These are phyloP conservation scores for Stagonosporopsis rhizophila DNA, from an alignment of 2,329 filamentous ascomycete species.

Conservation along the genomic window DNA sequence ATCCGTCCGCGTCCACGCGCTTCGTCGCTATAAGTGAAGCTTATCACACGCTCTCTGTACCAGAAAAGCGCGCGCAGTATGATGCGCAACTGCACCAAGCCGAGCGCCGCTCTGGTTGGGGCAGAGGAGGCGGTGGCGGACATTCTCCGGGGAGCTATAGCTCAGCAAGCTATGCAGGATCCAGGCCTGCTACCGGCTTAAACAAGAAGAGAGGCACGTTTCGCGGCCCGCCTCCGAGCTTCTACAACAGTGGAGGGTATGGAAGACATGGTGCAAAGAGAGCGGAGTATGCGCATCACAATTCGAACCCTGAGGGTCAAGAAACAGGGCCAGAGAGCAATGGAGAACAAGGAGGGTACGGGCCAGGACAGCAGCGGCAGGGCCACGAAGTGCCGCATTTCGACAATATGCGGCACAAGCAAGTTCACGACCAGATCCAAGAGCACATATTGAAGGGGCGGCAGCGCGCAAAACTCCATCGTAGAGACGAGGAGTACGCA, in stretches of 20 bases:
- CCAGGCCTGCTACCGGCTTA: constrained; percentile 80
- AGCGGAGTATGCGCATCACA: constrained; percentile 52
- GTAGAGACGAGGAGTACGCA: constrained; percentile 31
- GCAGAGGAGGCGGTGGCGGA: constrained; percentile 39
- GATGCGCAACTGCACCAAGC: constrained; percentile 70
- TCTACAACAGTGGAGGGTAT: constrained; percentile 84
- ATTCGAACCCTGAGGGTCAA: constrained; percentile 20
- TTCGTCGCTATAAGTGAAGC: constrained; percentile 87
- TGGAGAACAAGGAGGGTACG: constrained; percentile 61
- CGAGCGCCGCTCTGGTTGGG: constrained; percentile 37
- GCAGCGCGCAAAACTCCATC: constrained; percentile 24
- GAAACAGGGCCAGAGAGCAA: constrained; percentile 41
- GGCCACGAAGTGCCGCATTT: constrained; percentile 73
- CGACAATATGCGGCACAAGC: constrained; percentile 73
- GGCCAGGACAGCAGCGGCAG: constrained; percentile 62
- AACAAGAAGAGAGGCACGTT: constrained; percentile 78
- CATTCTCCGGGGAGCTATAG: constrained; percentile 63
- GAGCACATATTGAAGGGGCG: constrained; percentile 56
- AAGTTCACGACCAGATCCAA: constrained; percentile 74
- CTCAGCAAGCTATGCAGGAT: constrained; percentile 68
- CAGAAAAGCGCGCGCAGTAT: constrained; percentile 78
- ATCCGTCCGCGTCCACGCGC: constrained; percentile 73
- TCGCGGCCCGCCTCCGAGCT: constrained; percentile 85
- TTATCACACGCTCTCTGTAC: constrained; percentile 76
- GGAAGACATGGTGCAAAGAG: constrained; percentile 69